A percentile compares a stretch with the other conserved stretches of the same genome.
These are phyloP conservation scores for Yamadazyma pseudoaaseri DNA, from an alignment of 1,139 yeast genomes.

Conservation along the genomic window DNA sequence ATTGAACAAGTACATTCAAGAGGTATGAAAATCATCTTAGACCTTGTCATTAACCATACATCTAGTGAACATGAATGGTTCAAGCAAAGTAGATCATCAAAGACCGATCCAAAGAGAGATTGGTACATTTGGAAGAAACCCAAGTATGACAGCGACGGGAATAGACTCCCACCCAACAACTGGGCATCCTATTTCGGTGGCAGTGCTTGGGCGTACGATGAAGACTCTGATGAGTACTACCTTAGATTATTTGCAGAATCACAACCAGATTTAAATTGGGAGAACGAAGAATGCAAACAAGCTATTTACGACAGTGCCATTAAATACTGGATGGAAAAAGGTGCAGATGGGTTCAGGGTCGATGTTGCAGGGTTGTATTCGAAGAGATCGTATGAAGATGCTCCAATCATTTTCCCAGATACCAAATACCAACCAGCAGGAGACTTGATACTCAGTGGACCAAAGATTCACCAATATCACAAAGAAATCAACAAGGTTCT, in stretches of 20 bases:
- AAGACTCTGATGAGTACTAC: constrained; percentile 50
- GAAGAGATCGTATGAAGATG: constrained; percentile 48
- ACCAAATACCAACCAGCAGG: constrained; percentile 39
- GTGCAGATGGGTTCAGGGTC: constrained; percentile 58
- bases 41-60: constrained; percentile 58
- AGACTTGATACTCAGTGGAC: constrained; percentile 38
- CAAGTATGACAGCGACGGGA: constrained; percentile 42
- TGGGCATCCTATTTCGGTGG: constrained; percentile 55
- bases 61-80: constrained; percentile 58
- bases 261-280: constrained; percentile 50
- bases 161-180: constrained; percentile 54
- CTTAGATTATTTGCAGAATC: constrained; percentile 48
- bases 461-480: constrained; percentile 55
- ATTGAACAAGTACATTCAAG: constrained; percentile 46
- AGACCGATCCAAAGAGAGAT: constrained; percentile 53
- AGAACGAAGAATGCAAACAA: constrained; percentile 31
- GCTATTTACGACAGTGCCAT: constrained; percentile 51
- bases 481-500: constrained; percentile 48
- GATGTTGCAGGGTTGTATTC: constrained; percentile 55
- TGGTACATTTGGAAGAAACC: constrained; percentile 61
- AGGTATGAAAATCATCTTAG: constrained; percentile 52
- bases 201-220: constrained; percentile 57
- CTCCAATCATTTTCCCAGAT: constrained; percentile 43
- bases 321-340: constrained; percentile 53
- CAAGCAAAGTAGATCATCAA: constrained; percentile 50